Evolutionary conservation across 345 rosid genomes (phyloP), one percentile per base, ranked within the genome.

Genomic region (Rhodamnia argentea): DNA sequence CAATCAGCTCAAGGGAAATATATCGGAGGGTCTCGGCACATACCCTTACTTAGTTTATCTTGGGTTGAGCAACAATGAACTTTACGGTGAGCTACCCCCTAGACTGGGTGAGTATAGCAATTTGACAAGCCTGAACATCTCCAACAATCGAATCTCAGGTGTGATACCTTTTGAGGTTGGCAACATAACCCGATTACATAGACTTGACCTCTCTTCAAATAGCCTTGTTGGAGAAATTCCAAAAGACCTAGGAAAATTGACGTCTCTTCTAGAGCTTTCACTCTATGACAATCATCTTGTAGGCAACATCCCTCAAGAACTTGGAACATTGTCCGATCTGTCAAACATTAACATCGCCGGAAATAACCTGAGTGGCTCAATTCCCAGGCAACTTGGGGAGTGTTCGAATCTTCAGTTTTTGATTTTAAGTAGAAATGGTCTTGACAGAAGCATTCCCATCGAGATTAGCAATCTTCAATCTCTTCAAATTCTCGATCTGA

Each of bases 221-320:
- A 24, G 16, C 62, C 18, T 85, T 4, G 1, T 1, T 5, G 87
- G 89, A 7, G 15, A 60, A 74, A 87, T 85, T 64, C 87, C 84
- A 2, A 6, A 54, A 42, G 78, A 62, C 32, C 74, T 87, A 13
- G 94, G 87, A 27, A 86, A 57, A 0, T 24, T 92, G 82, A 70
- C 42, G 14, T 29, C 42, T 3, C 54, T 91, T 53, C 7, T 1
- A 4, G 42, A 29, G 62, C 83, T 91, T 26, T 4, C 4, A 0
- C 62, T 91, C 47, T 5, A 52, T 13, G 82, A 57, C 15, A 92
- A 91, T 47, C 86, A 82, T 29, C 78, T 92, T 11, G 87, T 82
- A 2, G 88, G 88, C 1, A 2, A 47, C 3, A 85, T 91, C 27
- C 90, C 93, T 27, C 2, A 3, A 23, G 90, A 90, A 58, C 13